Conservation (phyloP, 495 filamentous ascomycete species). For the Pyronema domesticum region DNA sequence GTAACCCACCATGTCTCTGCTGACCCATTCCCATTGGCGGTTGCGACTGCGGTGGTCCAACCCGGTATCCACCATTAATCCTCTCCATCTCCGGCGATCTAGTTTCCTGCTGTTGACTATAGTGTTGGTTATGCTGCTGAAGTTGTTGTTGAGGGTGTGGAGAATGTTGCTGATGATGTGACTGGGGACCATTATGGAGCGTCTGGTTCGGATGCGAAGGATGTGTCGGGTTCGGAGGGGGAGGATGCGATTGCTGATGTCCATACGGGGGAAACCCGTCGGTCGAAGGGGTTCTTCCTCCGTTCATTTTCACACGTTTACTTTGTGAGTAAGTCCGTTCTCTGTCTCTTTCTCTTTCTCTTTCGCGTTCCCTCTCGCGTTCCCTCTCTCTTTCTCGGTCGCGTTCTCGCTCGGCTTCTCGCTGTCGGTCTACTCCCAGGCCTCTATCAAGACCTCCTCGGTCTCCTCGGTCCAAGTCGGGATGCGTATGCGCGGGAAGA, state of each 20-base stretch:
- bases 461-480: background rate
- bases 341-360: too few species aligned
- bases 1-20: background rate
- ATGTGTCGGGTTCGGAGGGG: slow-evolving; percentile 24
- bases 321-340: too few species aligned
- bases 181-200: slow-evolving; percentile 28
- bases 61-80: slow-evolving; percentile 7
- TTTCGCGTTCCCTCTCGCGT: too few species aligned
- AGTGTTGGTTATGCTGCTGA: slow-evolving; percentile 6
- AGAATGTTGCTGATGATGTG: slow-evolving; percentile 2
- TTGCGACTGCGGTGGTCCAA: background rate
- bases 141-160: background rate
- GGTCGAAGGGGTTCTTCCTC: too few species aligned
- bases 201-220: slow-evolving; percentile 28
- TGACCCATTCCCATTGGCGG: slow-evolving; percentile 6
- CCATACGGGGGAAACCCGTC: too few species aligned
- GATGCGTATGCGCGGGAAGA: too few species aligned
- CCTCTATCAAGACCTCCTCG: too few species aligned
- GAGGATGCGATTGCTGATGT: slow-evolving; percentile 6
- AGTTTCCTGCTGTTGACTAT: slow-evolving; percentile 11
- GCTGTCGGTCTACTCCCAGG: too few species aligned
- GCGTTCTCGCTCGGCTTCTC: too few species aligned
- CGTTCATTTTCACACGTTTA: too few species aligned
- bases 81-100: slow-evolving; percentile 22
- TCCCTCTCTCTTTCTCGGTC: too few species aligned